Evolutionary conservation across 352 stramenopile species (phyloP).

Genomic region (Blastocystis sp.): DNA sequence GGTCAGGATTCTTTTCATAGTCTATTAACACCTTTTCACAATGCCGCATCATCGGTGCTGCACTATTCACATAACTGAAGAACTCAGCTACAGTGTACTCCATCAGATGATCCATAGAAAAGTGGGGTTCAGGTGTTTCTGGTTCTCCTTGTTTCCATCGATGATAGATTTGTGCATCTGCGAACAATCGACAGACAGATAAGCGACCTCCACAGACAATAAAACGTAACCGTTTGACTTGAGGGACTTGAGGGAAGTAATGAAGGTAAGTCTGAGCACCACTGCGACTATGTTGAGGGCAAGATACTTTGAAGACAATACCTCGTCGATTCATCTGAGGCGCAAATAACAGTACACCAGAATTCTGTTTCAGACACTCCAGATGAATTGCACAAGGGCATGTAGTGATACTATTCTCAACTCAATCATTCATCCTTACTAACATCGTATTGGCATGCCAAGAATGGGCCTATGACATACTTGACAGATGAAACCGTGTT

Average conservation of each 20-base stretch:
- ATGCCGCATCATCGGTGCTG: neutral
- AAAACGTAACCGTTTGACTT: neutral
- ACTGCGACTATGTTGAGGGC: neutral
- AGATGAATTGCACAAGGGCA: neutral
- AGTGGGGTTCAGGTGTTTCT: neutral
- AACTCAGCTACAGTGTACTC: neutral
- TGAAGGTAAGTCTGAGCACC: neutral
- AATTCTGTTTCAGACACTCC: neutral
- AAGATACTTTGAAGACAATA: neutral
- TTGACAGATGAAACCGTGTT: neutral
- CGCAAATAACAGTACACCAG: neutral
- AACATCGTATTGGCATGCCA: neutral
- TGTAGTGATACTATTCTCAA: neutral
- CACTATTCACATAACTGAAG: neutral
- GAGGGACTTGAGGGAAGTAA: neutral
- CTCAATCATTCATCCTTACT: neutral
- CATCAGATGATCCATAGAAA: neutral
- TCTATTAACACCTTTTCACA: neutral
- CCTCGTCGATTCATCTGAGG: constrained; percentile 16
- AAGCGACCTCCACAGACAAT: neutral
- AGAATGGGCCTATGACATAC: neutral
- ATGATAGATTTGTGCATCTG: neutral
- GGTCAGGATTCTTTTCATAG: neutral
- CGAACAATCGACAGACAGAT: neutral
- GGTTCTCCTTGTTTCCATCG: neutral